Percentiles rank a stretch among this genome's conserved stretches.
Conservation (phyloP, 1,284 basidiomycete genomes). For the Coriolopsis trogii region DNA sequence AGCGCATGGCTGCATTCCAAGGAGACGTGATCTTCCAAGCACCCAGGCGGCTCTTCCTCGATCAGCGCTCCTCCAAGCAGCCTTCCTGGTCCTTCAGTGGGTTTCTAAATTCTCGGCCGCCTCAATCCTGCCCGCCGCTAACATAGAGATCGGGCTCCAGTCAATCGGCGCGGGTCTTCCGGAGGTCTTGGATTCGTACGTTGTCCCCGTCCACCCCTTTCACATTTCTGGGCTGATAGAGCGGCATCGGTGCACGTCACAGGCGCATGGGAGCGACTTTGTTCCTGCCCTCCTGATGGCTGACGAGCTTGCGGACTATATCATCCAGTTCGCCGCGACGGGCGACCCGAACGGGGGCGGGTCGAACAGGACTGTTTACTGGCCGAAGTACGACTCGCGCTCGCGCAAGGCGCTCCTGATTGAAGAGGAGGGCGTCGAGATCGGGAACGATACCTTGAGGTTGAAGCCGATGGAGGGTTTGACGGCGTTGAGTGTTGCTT, state of each 20-base stretch:
- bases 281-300: not conserved
- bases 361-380: slow-evolving; percentile 43
- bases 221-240: not conserved
- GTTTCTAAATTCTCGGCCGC: not conserved
- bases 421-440: slow-evolving; percentile 35
- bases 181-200: not conserved
- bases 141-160: not conserved
- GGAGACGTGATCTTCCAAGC: slow-evolving; percentile 56
- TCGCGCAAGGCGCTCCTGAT: slow-evolving; percentile 48
- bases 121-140: too few relatives aligned
- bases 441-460: slow-evolving; percentile 24
- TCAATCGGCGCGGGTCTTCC: not conserved
- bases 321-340: not conserved
- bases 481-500: not conserved
- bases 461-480: not conserved
- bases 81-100: not conserved
- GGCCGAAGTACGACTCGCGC: slow-evolving; percentile 42
- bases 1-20: slow-evolving; percentile 51
- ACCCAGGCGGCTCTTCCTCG: slow-evolving; percentile 37
- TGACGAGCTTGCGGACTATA: slow-evolving; percentile 3
- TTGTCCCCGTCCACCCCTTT: too few relatives aligned
- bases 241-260: not conserved
- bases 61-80: not conserved
- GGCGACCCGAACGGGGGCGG: slow-evolving; percentile 16
- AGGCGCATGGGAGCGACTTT: not conserved